These are phyloP conservation scores for Cryptococcus sp. DNA, from an alignment of 1,284 basidiomycete species.

Conservation along the genomic window DNA sequence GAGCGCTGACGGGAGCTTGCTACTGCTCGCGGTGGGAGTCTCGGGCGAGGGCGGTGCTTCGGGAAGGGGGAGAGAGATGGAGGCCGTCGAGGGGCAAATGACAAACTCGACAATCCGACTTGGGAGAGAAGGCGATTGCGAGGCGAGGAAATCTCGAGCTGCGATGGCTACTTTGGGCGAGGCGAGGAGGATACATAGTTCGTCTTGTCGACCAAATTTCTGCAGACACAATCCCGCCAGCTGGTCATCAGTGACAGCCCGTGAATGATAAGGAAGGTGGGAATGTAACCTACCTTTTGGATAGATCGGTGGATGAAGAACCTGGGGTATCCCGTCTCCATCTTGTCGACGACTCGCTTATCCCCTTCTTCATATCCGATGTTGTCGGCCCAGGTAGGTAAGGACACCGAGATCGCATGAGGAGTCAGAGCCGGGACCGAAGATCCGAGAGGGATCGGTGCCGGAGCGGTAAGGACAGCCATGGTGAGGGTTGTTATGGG, in stretches of 20 bases:
- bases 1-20: slow-evolving; percentile 9
- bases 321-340: slow-evolving; percentile 93
- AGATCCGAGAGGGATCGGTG: slow-evolving; percentile 44
- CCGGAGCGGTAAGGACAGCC: slow-evolving; percentile 9
- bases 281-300: slow-evolving; percentile 60
- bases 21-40: slow-evolving; percentile 25
- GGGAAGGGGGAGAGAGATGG: no score
- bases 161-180: slow-evolving; percentile 64
- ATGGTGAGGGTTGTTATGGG: slow-evolving; percentile 5
- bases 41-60: slow-evolving; percentile 22
- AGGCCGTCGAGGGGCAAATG: slow-evolving; percentile 56
- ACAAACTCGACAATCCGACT: slow-evolving; percentile 68
- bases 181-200: slow-evolving; percentile 72
- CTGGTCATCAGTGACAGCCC: slow-evolving; percentile 46
- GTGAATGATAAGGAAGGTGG: neutral
- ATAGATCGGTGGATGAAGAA: slow-evolving; percentile 93
- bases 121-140: slow-evolving; percentile 48
- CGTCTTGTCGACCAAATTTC: slow-evolving; percentile 66
- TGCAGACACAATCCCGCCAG: slow-evolving; percentile 68
- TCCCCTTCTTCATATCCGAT: slow-evolving; percentile 91
- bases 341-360: slow-evolving; percentile 69
- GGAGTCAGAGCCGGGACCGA: slow-evolving; percentile 50
- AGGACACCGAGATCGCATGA: slow-evolving; percentile 95
- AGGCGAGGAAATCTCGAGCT: slow-evolving; percentile 69
- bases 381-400: slow-evolving; percentile 90